phyloP scores from a whole-genome alignment of 306 rosid genomes.

The Fragaria vesca region DNA sequence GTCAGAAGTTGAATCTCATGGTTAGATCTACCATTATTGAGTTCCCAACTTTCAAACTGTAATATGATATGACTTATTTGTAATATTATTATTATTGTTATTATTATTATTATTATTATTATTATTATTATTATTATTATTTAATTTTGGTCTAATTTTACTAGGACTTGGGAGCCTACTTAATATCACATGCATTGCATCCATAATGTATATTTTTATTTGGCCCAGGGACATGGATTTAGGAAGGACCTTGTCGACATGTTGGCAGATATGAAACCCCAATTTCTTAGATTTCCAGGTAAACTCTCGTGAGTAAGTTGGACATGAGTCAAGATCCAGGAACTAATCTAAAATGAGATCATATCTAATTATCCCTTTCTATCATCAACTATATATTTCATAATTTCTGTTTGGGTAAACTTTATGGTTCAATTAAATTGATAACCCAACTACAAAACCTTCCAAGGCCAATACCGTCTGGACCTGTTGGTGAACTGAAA shows the following conservation, averaged over 20 bases:
- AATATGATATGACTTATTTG: background rate
- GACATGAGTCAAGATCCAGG: background rate
- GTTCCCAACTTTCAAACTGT: background rate
- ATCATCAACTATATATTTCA: background rate
- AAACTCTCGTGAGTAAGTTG: background rate
- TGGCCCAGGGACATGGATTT: constrained; percentile 80
- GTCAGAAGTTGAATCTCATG: background rate
- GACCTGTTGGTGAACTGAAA: too few species aligned
- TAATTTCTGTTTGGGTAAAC: background rate
- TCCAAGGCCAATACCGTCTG: background rate
- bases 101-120: background rate
- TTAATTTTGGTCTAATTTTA: background rate
- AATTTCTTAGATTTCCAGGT: constrained; percentile 92
- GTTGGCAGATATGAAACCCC: constrained; percentile 61
- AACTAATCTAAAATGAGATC: background rate
- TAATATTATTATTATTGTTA: too few species aligned
- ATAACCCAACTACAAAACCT: background rate
- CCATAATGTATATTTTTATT: constrained; percentile 17
- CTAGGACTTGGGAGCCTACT: background rate
- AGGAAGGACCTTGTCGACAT: constrained; percentile 66
- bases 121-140: background rate
- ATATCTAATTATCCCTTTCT: background rate
- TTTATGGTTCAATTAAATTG: background rate
- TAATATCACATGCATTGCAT: constrained; percentile 5
- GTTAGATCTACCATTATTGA: background rate